Evolutionary conservation across 1,284 basidiomycete genomes (phyloP), one percentile per base, ranked within the genome.

Genomic region (Mycosarcoma maydis): DNA sequence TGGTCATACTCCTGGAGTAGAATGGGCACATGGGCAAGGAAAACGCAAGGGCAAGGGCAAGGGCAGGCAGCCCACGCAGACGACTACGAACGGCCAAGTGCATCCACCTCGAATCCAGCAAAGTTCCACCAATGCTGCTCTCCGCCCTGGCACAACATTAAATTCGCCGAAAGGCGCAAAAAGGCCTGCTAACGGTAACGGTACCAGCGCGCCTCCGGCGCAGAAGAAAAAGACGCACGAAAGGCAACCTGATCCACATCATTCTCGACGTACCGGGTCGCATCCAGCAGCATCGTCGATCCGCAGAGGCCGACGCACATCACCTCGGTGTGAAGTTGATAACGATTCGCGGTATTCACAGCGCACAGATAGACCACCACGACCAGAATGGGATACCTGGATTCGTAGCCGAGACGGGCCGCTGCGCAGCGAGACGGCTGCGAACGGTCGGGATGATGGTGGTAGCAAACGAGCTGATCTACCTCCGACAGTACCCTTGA

Each of bases 91-190:
- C 8, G 49, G 37, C 11, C 44, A 43, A 38, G 24, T 27, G 11
- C 54, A 56, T 14, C 60, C 60, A 32, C 60, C 60, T 14, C 38
- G 57, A 23, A 64, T 64, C 17, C 59, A 53, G 6, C 42, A 34
- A 37, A 42, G 45, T 17, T 39, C 16, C 19, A 26, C 27, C 11
- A 30, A 36, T 6, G 39, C 47, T n/a, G n/a, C n/a, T n/a, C n/a
- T n/a, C n/a, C n/a, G n/a, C 6, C 23, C 37, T 4, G 24, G 41
- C 10, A 30, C 17, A 6, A 17, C 60, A 16, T n/a, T 16, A 19
- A 23, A 19, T 19, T 30, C 44, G 1, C n/a, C 39, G 16, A 40
- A 37, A 24, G 36, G 39, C 8, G 16, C 27, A 1, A 64, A 56
- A 23, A 34, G 53, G 19, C 34, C 53, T 9, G 40, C 49, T 27